Conservation (phyloP, 2,329 filamentous ascomycete genomes). For the Triangularia setosa region DNA sequence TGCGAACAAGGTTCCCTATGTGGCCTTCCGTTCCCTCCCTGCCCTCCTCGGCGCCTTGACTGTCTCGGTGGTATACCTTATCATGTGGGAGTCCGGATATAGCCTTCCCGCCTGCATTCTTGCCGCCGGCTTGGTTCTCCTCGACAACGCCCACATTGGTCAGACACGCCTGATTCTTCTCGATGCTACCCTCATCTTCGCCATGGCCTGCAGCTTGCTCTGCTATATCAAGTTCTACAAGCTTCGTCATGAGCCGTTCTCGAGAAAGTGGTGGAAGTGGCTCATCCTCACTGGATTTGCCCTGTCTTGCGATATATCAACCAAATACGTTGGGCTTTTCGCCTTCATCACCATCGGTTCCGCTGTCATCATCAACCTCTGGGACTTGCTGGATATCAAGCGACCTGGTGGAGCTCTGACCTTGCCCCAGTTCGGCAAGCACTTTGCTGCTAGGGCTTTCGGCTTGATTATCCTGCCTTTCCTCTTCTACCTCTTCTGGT, state of each 20-base stretch:
- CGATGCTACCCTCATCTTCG: constrained; percentile 88
- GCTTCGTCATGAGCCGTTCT: constrained; percentile 81
- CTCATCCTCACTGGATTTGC: constrained; percentile 89
- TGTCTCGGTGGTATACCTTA: constrained; percentile 88
- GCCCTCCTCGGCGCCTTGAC: constrained; percentile 89
- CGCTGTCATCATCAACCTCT: constrained; percentile 89
- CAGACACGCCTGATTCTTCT: constrained; percentile 94
- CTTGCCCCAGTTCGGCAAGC: constrained; percentile 77
- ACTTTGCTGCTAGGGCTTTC: constrained; percentile 82
- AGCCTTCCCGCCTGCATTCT: constrained; percentile 88
- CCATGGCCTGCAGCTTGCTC: constrained; percentile 91
- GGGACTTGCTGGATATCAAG: constrained; percentile 89
- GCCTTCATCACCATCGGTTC: constrained; percentile 96
- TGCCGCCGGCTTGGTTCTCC: constrained; percentile 79
- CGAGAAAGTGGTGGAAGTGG: constrained; percentile 99
- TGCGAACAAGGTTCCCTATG: constrained; percentile 92
- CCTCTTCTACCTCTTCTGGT: constrained; percentile 99
- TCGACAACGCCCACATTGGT: constrained; percentile 96
- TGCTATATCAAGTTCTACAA: constrained; percentile 99
- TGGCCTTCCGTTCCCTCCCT: constrained; percentile 90
- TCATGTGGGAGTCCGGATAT: constrained; percentile 99
- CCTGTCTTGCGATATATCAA: constrained; percentile 95
- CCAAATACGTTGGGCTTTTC: constrained; percentile 95
- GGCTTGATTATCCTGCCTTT: constrained; percentile 89
- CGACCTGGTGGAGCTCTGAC: constrained; percentile 76